phyloP scores from a whole-genome alignment of 2,329 filamentous ascomycete genomes.

The Tetracladium maxilliforme region DNA sequence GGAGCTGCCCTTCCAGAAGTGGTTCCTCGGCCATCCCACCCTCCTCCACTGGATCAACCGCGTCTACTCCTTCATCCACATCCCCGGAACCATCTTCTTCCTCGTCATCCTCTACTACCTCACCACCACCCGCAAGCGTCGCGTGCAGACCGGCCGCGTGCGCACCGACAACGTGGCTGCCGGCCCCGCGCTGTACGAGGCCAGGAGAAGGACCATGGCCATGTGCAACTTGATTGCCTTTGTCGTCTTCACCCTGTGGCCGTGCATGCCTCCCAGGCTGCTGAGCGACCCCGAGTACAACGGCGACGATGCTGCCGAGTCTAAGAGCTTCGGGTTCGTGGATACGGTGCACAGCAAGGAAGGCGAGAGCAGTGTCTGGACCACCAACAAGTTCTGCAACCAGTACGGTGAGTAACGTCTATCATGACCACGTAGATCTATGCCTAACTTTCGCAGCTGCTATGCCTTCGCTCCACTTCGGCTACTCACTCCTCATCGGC shows the following conservation, averaged over 20 bases:
- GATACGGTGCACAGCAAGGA: constrained; percentile 41
- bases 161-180: constrained; percentile 20
- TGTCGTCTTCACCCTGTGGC: constrained; percentile 42
- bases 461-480: constrained; percentile 65
- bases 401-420: constrained; percentile 42
- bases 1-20: constrained; percentile 46
- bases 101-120: constrained; percentile 53
- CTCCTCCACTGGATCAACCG: constrained; percentile 58
- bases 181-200: constrained; percentile 36
- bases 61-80: constrained; percentile 65
- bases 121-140: constrained; percentile 45
- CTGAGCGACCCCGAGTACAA: constrained; percentile 35
- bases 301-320: constrained; percentile 38
- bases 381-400: constrained; percentile 59
- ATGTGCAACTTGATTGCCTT: constrained; percentile 44
- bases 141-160: constrained; percentile 20
- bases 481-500: constrained; percentile 60
- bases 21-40: constrained; percentile 34
- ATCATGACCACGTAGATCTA: not conserved
- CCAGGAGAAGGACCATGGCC: constrained; percentile 38
- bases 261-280: constrained; percentile 44
- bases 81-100: constrained; percentile 61
- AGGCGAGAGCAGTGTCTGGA: constrained; percentile 56
- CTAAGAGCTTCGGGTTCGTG: constrained; percentile 41
- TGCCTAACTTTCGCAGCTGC: constrained; percentile 29